Evolutionary conservation across 2,329 filamentous ascomycete genomes (phyloP), one percentile per base, ranked within the genome.

Genomic region (Alternaria novae-zelandiae): DNA sequence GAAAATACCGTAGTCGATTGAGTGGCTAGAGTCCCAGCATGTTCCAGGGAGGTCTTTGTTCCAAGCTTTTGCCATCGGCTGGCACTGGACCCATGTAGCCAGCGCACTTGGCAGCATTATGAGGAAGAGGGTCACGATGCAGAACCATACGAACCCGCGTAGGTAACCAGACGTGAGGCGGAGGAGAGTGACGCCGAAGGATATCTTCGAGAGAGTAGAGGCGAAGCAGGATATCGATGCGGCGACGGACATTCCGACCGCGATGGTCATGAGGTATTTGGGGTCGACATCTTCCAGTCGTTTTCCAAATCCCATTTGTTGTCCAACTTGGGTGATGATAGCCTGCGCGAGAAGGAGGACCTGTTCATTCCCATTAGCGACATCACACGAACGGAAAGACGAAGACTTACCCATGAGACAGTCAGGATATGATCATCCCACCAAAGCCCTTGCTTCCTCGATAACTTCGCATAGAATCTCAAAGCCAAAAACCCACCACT

Each of bases 391-490:
- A 23, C 5, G 4, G 10, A 26, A 26, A 5, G 10, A 15, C 9
- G 4, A 3, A 9, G 13, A 61, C 67, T 17, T 63, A 74, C 74
- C 71, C 73, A 75, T 43, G 74, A 71, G 3, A 55, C n/a, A 4
- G 71, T 66, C 5, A 76, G 59, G n/a, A 75, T 71, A 25, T 73
- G 58, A 49, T 76, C 74, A 53, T 76, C 73, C 73, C 73, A 75
- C 74, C 73, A 75, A 9, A 76, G 60, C 2, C 64, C 63, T 50
- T 74, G 73, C 28, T 66, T 66, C 41, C 72, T 63, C 64, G 67
- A 73, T 8, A 68, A 15, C 44, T 75, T 76, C 15, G 72, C 74
- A 25, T 76, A 76, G n/a, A 76, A 23, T 7, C 74, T 66, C 26
- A 75, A 43, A 1, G 51, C 69, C 23, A 76, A 28, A 45, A 76